Percentiles rank a stretch among this genome's conserved stretches.
phyloP scores from a whole-genome alignment of 176 grass and related monocot species.

The Dendrocalamus sinicus region DNA sequence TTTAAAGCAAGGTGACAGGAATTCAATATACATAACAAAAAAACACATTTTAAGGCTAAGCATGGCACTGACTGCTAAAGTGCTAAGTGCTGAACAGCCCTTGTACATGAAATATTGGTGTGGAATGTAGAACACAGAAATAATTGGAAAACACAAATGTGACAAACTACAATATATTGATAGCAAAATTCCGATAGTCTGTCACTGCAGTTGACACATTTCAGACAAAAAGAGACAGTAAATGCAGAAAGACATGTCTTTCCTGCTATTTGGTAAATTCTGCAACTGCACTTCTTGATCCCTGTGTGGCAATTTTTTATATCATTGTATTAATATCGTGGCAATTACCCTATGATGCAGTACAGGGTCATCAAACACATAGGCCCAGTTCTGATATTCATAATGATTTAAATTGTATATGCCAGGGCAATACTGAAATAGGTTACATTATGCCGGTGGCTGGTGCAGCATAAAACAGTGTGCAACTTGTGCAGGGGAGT shows the following conservation, averaged over 20 bases:
- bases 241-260: not conserved
- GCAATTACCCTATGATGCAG: not conserved
- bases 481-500: not conserved
- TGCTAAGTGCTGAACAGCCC: not conserved
- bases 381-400: not conserved
- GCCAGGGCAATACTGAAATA: not conserved
- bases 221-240: not conserved
- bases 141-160: not conserved
- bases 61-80: not conserved
- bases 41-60: not conserved
- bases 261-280: not conserved
- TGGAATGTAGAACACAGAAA: slow-evolving; percentile 8
- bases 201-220: not conserved
- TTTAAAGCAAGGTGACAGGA: slow-evolving; percentile 2
- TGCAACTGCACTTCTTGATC: not conserved
- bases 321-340: not conserved
- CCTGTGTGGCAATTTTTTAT: not conserved
- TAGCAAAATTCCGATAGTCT: not conserved
- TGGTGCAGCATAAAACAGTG: not conserved
- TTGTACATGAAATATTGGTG: not conserved
- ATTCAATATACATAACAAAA: not conserved
- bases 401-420: slow-evolving; percentile 7
- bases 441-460: not conserved
- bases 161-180: not conserved
- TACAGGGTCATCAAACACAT: not conserved